Conservation (phyloP, 495 filamentous ascomycete genomes). For the Oidiodendron maius region DNA sequence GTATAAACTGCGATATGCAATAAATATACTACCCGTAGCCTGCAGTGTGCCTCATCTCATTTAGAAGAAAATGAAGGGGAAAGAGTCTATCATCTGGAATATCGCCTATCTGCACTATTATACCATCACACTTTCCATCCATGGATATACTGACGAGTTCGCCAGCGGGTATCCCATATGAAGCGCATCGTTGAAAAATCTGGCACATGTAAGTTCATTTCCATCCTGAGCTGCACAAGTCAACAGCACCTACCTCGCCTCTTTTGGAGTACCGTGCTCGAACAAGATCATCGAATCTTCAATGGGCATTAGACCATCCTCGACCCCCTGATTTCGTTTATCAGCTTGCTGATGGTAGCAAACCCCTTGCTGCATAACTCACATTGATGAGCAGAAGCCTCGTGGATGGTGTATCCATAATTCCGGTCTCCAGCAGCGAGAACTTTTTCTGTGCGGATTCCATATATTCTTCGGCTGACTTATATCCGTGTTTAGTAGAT, state of each 20-base stretch:
- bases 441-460: slow-evolving; percentile 60
- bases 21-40: no score
- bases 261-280: slow-evolving; percentile 68
- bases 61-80: no score
- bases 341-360: neutral
- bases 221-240: no score
- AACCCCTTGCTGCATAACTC: neutral
- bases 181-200: slow-evolving; percentile 52
- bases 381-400: slow-evolving; percentile 60
- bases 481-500: slow-evolving; percentile 66
- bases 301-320: slow-evolving; percentile 71
- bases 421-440: slow-evolving; percentile 65
- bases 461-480: slow-evolving; percentile 52
- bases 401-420: slow-evolving; percentile 56
- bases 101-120: no score
- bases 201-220: slow-evolving; percentile 1
- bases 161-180: slow-evolving; percentile 63
- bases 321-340: slow-evolving; percentile 35
- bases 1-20: no score
- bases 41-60: no score
- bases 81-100: no score
- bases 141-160: slow-evolving; percentile 45
- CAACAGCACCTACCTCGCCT: slow-evolving; percentile 34
- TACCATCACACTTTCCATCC: slow-evolving; percentile 44
- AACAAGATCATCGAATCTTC: slow-evolving; percentile 66